Evolutionary conservation across 768 basidiomycete genomes (phyloP).

Genomic region (Psilocybe azurescens): DNA sequence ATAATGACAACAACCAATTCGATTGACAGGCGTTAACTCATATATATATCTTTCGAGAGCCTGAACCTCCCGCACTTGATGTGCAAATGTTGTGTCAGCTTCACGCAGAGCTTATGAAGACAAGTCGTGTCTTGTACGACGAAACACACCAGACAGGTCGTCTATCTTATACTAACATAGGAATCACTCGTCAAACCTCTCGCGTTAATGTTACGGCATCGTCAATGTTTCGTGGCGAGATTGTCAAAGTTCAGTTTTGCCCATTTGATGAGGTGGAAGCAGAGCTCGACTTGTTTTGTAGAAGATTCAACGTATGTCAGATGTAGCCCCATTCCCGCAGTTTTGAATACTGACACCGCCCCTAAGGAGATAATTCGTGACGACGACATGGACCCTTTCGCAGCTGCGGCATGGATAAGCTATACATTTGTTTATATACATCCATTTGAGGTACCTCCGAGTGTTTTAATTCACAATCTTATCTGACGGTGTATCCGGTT

Average conservation of each 20-base stretch:
- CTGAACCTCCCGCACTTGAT: neutral
- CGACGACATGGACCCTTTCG: slow-evolving; percentile 19
- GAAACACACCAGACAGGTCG: neutral
- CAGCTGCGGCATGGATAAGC: slow-evolving; percentile 25
- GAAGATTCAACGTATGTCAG: slow-evolving; percentile 16
- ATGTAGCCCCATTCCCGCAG: neutral
- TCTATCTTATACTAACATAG: slow-evolving; percentile 19
- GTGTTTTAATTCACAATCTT: neutral
- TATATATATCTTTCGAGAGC: slow-evolving; percentile 1
- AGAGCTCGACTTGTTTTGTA: slow-evolving; percentile 19
- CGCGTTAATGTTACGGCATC: slow-evolving; percentile 15
- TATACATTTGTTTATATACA: slow-evolving; percentile 23
- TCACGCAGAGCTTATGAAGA: neutral
- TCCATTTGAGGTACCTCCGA: slow-evolving; percentile 19
- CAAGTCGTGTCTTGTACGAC: neutral
- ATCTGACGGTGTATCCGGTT: neutral
- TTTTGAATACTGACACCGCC: neutral
- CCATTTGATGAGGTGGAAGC: slow-evolving; percentile 19
- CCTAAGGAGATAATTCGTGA: slow-evolving; percentile 16
- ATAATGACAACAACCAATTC: neutral
- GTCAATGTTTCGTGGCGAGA: neutral
- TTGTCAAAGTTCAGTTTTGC: slow-evolving; percentile 22
- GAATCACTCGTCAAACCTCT: slow-evolving; percentile 19
- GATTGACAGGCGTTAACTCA: slow-evolving; percentile 16
- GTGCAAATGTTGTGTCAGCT: neutral